Base-by-base conservation (phyloP, 2,329 filamentous ascomycete species). In the Monosporascus sp. region DNA sequence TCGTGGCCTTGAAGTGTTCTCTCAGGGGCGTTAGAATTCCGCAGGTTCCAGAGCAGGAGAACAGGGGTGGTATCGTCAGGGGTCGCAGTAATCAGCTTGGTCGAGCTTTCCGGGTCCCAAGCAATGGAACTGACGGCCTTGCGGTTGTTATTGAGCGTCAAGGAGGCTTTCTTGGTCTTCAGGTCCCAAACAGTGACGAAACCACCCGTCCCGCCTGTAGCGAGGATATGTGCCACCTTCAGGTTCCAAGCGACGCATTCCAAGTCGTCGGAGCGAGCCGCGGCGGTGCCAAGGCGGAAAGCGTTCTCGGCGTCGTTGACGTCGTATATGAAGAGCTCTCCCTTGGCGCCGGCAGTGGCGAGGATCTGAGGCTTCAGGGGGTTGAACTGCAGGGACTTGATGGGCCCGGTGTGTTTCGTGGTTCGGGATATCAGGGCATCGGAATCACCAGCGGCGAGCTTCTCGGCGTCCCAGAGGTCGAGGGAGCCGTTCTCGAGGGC, bases 121-220 rank as follows among this genome's bases (percentile, higher is more conserved):
- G 92, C 92, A 63, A 99, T 91, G 55, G 95, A 87, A 72, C 92
- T 97, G 65, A 97, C 91, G 51, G 92, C 81, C 74, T 97, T 99
- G 58, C 94, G 85, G 67, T 90, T 94, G 68, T 95, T 94, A 78
- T 97, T 99, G 60, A 99, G 78, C 37, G 92, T 97, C 72, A 99
- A 77, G 52, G 92, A 97, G 63, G 96, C 91, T 75, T 96, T 97
- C 82, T 96, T 97, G 14, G 90, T 91, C 78, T 96, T 97, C 60
- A 97, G 81, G 74, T 99, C 94, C 94, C 94, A 99, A 18, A 99
- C 93, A 2, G 94, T 97, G 37, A 97, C 92, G 66, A 97, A 96
- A 5, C 94, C 94, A 49, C 91, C 92, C 57, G 85, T 88, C 68
- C 92, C 93, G 60, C 94, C 94, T 9, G 93, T 97, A 18, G 93